Evolutionary conservation across 2,329 filamentous ascomycete species (phyloP).

Genomic region (Corynespora cassiicola): DNA sequence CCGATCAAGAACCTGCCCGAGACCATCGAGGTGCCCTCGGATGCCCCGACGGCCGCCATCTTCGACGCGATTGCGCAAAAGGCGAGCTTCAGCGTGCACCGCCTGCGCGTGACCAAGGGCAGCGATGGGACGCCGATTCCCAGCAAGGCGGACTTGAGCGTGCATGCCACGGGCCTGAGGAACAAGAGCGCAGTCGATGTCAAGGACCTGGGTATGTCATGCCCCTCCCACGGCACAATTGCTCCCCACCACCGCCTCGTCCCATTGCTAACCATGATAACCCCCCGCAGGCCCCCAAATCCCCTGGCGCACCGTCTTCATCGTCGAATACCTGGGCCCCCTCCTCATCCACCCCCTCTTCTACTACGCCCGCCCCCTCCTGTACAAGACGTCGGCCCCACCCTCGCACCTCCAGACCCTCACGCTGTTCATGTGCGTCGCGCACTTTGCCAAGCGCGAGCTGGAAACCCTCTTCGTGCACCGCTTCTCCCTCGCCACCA

Average conservation of each 20-base stretch:
- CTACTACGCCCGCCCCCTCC: conserved; percentile 72
- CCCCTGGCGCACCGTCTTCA: conserved; percentile 89
- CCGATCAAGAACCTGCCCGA: conserved; percentile 67
- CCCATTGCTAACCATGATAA: neutral
- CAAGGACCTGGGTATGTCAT: conserved; percentile 81
- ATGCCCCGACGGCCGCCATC: conserved; percentile 61
- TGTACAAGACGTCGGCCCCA: conserved; percentile 65
- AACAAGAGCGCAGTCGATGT: conserved; percentile 74
- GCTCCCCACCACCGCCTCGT: neutral
- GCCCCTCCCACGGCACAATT: neutral
- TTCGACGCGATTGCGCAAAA: conserved; percentile 63
- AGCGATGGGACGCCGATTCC: conserved; percentile 65
- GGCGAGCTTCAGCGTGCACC: conserved; percentile 63
- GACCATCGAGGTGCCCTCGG: conserved; percentile 58
- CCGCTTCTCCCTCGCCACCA: conserved; percentile 92
- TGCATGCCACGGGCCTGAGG: conserved; percentile 63
- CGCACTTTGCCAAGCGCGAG: conserved; percentile 95
- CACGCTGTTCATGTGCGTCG: conserved; percentile 73
- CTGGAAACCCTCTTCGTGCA: conserved; percentile 93
- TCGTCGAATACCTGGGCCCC: conserved; percentile 94
- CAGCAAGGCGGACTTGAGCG: conserved; percentile 59
- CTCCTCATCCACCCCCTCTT: conserved; percentile 84
- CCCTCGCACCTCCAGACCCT: conserved; percentile 74
- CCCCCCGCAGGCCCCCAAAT: conserved; percentile 76
- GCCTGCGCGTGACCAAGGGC: conserved; percentile 69